These are phyloP conservation scores for Diaporthe citriasiana DNA, from an alignment of 2,329 filamentous ascomycete species.

Conservation along the genomic window DNA sequence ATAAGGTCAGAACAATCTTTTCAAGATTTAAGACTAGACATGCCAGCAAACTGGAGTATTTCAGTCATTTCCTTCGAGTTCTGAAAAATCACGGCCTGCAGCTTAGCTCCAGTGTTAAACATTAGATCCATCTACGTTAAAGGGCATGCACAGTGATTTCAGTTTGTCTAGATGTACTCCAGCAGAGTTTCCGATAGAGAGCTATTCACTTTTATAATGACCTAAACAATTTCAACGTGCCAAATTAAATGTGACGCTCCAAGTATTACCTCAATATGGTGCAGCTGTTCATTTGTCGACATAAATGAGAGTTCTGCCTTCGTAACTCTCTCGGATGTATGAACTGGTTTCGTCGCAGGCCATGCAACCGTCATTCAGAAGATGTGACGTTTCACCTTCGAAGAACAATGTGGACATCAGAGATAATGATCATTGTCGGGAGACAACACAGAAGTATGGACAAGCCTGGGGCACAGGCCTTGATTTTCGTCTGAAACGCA, in stretches of 20 bases:
- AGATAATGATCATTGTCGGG: not conserved
- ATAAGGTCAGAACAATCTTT: not conserved
- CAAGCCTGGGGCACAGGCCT: not conserved
- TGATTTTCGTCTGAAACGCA: not conserved
- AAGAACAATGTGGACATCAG: not conserved
- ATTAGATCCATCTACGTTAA: not conserved
- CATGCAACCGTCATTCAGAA: too few species aligned
- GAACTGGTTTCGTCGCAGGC: not conserved
- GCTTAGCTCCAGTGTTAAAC: not conserved
- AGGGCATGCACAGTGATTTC: not conserved
- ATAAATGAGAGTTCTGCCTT: not conserved
- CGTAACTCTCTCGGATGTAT: not conserved
- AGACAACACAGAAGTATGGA: not conserved
- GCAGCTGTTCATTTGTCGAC: not conserved
- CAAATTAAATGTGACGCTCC: not conserved
- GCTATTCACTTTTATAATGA: rapidly evolving
- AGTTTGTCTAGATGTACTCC: constrained; percentile 47
- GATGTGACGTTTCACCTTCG: not conserved
- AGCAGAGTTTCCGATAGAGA: constrained; percentile 53
- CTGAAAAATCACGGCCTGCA: not conserved
- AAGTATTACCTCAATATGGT: not conserved
- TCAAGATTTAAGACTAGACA: not conserved
- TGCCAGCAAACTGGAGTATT: too few species aligned
- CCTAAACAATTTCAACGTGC: not conserved
- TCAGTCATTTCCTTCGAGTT: not conserved